These are phyloP conservation scores for Fonsecaea erecta DNA, from an alignment of 2,329 filamentous ascomycete genomes.

Conservation along the genomic window DNA sequence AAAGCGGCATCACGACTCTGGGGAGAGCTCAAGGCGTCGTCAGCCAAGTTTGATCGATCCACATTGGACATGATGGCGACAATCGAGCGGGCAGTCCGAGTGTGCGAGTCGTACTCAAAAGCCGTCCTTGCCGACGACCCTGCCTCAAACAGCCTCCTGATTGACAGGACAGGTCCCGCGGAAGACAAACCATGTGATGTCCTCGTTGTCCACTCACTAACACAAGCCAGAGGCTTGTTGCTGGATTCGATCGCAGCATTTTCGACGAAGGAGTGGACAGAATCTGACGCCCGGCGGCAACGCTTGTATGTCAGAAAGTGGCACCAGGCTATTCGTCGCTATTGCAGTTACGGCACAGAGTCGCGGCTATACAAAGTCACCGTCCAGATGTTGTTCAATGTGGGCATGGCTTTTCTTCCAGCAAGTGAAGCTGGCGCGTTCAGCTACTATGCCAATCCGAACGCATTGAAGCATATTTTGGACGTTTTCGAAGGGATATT, in stretches of 20 bases:
- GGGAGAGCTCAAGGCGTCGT: constrained; percentile 5
- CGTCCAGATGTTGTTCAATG: constrained; percentile 20
- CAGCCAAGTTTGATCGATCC: not conserved
- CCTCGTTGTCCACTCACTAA: not conserved
- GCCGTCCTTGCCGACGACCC: not conserved
- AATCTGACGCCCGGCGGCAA: constrained; percentile 1
- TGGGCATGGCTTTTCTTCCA: constrained; percentile 19
- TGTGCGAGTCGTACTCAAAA: constrained; percentile 1
- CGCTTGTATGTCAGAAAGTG: constrained; percentile 14
- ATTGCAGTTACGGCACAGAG: constrained; percentile 13
- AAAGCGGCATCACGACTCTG: constrained; percentile 8
- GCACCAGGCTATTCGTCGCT: constrained; percentile 5
- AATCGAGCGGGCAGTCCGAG: not conserved
- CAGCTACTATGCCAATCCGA: constrained; percentile 14
- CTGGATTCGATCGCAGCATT: constrained; percentile 2
- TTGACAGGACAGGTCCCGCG: not conserved
- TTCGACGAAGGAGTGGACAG: constrained; percentile 6
- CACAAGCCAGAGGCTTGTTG: not conserved
- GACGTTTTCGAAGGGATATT: constrained; percentile 15
- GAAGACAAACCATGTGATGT: not conserved
- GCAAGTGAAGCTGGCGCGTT: constrained; percentile 13
- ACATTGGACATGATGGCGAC: not conserved
- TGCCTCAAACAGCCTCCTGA: not conserved
- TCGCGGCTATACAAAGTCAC: constrained; percentile 15
- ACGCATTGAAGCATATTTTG: constrained; percentile 3